Evolutionary conservation across 1,139 yeast genomes (phyloP).

Genomic region (Zygosaccharomyces pseudobailii): DNA sequence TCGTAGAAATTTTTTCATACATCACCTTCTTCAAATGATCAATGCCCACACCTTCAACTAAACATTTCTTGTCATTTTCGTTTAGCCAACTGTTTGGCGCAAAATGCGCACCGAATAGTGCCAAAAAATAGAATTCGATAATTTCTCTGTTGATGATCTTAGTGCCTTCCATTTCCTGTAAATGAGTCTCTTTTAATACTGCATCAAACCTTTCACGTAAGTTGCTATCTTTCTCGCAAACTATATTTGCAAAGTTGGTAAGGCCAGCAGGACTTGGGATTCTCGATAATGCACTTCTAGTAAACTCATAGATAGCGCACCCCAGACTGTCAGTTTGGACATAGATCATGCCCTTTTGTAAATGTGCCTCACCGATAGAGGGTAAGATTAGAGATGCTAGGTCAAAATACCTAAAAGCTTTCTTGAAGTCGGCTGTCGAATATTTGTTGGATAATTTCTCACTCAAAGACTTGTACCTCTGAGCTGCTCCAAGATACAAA

Average conservation of each 20-base stretch:
- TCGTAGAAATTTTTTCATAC: slow-evolving; percentile 26
- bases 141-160: slow-evolving; percentile 31
- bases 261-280: slow-evolving; percentile 37
- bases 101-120: slow-evolving; percentile 26
- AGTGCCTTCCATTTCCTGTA: slow-evolving; percentile 21
- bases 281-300: slow-evolving; percentile 56
- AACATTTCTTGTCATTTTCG: slow-evolving; percentile 10
- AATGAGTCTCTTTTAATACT: slow-evolving; percentile 15
- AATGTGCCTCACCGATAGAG: slow-evolving; percentile 59
- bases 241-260: slow-evolving; percentile 20
- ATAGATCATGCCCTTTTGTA: slow-evolving; percentile 57
- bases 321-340: slow-evolving; percentile 39
- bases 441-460: slow-evolving; percentile 42
- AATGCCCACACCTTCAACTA: slow-evolving; percentile 17
- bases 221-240: slow-evolving; percentile 21
- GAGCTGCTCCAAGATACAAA: slow-evolving; percentile 53
- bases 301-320: slow-evolving; percentile 46
- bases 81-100: slow-evolving; percentile 25
- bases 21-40: slow-evolving; percentile 20
- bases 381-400: slow-evolving; percentile 54
- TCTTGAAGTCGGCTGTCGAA: slow-evolving; percentile 39
- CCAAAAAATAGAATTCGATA: slow-evolving; percentile 31
- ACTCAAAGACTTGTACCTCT: slow-evolving; percentile 51
- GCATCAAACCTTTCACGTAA: slow-evolving; percentile 17
- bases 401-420: slow-evolving; percentile 47